Base-by-base conservation (phyloP, 129 eudicot species). In the Escallonia rubra region DNA sequence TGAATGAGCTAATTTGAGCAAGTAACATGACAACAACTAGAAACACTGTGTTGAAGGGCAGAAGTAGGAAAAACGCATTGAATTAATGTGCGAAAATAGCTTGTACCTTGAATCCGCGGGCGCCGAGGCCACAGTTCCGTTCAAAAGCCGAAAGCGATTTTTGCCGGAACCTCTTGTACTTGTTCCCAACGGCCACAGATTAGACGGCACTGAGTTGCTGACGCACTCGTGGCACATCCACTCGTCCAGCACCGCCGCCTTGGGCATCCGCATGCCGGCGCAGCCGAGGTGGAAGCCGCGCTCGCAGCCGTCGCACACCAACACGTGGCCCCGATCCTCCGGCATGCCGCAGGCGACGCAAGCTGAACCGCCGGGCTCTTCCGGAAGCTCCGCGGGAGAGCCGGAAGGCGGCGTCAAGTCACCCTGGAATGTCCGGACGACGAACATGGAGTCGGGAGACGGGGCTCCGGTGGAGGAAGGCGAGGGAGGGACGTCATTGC, bases 231-330 rank as follows among this genome's bases (percentile, higher is more conserved):
- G 45, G 42, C 80, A 61, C 68, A 77, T 5, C 82, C 82, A 77
- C 62, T 51, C 74, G 7, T 71, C 71, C 34, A 44, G 0, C 55
- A 41, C 64, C 41, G 59, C 52, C 54, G 34, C 57, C 59, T 10
- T 57, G 53, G 11, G 52, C 40, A 38, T 64, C 64, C 5, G 44
- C 70, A 65, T 57, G 14, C 43, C 73, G 16, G 70, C 70, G 38
- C 79, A 60, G 16, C 53, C 53, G 41, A 81, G 57, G 45, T 60
- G 86, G 51, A 81, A 81, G 43, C 79, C 79, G 34, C 72, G 65
- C 50, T 75, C 74, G 49, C 85, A 75, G 4, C 72, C 71, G 53
- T 75, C 78, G 67, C 75, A 81, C 4, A 72, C 70, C 61, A 73
- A 40, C 49, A 71, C 57, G 14, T 23, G 45, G 14, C 72, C 66